A percentile compares a stretch with the other conserved stretches of the same genome.
Evolutionary conservation across 2,329 filamentous ascomycete species (phyloP).

Genomic region (Penicillium sp.): DNA sequence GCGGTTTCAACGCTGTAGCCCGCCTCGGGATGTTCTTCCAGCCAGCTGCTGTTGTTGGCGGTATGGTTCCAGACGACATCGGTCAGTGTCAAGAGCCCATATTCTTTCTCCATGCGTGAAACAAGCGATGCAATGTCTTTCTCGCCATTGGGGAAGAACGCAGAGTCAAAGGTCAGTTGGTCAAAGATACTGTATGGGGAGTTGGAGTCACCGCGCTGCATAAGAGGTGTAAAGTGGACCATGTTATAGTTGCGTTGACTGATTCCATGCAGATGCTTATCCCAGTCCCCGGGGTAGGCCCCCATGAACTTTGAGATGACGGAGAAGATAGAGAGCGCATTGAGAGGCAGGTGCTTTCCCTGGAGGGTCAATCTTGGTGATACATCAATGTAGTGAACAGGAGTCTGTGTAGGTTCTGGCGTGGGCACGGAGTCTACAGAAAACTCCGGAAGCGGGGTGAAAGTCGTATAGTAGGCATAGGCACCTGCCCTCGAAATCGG

Average conservation of each 20-base stretch:
- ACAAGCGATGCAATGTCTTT: conserved; percentile 72
- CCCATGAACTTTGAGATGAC: conserved; percentile 98
- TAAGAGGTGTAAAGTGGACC: conserved; percentile 95
- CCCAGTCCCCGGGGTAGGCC: conserved; percentile 81
- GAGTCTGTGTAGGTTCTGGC: conserved; percentile 59
- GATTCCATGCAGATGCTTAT: conserved; percentile 81
- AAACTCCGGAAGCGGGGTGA: conserved; percentile 76
- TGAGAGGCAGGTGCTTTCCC: conserved; percentile 67
- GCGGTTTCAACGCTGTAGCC: conserved; percentile 92
- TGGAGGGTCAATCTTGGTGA: conserved; percentile 72
- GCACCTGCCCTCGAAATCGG: conserved; percentile 77
- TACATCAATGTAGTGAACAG: conserved; percentile 88
- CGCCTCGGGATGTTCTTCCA: conserved; percentile 87
- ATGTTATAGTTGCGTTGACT: conserved; percentile 94
- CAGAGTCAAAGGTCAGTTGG: conserved; percentile 78
- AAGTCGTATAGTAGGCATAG: conserved; percentile 92
- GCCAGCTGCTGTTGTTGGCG: conserved; percentile 89
- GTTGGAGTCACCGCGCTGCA: conserved; percentile 81
- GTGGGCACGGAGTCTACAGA: conserved; percentile 51
- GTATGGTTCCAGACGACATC: conserved; percentile 99
- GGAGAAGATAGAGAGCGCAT: conserved; percentile 86
- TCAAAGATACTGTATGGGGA: conserved; percentile 97
- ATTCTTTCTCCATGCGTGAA: conserved; percentile 72
- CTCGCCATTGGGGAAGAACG: conserved; percentile 78
- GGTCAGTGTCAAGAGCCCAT: conserved; percentile 80